Percentiles rank a stretch among this genome's conserved stretches.
Evolutionary conservation across 345 rosid genomes (phyloP).

Genomic region (Carallia brachiata): DNA sequence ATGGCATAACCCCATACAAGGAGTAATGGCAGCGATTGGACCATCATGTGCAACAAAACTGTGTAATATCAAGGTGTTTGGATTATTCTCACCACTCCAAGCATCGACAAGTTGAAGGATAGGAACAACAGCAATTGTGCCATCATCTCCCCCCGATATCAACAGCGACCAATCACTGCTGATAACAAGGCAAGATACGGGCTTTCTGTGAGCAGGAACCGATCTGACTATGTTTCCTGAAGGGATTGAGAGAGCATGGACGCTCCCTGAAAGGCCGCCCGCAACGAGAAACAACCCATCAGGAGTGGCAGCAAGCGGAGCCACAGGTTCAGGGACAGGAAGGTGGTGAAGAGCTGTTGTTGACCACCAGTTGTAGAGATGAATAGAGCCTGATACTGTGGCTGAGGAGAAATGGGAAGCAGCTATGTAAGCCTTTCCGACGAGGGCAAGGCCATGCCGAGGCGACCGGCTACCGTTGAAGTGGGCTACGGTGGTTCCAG

Average conservation of each 20-base stretch:
- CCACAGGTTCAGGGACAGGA: conserved; percentile 49
- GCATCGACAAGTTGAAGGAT: conserved; percentile 34
- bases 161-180: conserved; percentile 39
- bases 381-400: conserved; percentile 37
- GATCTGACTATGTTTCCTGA: conserved; percentile 35
- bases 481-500: conserved; percentile 30
- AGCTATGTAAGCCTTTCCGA: conserved; percentile 36
- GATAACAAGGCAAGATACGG: conserved; percentile 41
- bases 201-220: conserved; percentile 34
- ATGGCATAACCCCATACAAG: conserved; percentile 17
- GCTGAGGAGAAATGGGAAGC: conserved; percentile 42
- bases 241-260: conserved; percentile 32
- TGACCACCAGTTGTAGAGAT: conserved; percentile 49
- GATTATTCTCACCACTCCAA: not conserved
- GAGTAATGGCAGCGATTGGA: conserved; percentile 31
- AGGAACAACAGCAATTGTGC: conserved; percentile 28
- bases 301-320: conserved; percentile 35
- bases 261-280: conserved; percentile 41
- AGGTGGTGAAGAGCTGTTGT: conserved; percentile 36
- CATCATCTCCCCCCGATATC: conserved; percentile 48
- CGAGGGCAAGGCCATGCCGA: conserved; percentile 39
- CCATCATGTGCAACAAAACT: conserved; percentile 38
- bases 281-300: conserved; percentile 41
- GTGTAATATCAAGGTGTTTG: conserved; percentile 5
- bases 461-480: conserved; percentile 47